These are phyloP conservation scores for Inga leiocalycina DNA, from an alignment of 306 rosid genomes.

Conservation along the genomic window DNA sequence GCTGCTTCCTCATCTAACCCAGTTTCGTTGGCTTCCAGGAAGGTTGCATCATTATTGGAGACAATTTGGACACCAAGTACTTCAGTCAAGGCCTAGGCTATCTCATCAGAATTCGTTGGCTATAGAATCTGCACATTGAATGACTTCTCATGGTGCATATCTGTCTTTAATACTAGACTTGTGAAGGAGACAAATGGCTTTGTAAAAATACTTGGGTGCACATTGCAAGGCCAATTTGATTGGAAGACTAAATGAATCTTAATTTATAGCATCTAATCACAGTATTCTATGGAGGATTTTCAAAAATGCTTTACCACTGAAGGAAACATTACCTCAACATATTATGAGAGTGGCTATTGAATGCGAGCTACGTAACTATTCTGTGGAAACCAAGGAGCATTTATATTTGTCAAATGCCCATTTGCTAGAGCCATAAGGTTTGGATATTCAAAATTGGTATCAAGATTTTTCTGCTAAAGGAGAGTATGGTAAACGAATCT, in stretches of 20 bases:
- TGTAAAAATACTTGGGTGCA: not conserved
- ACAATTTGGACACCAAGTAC: too few species aligned
- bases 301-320: not conserved
- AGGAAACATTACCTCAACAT: not conserved
- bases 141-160: too few species aligned
- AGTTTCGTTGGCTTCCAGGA: too few species aligned
- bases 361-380: not conserved
- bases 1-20: too few species aligned
- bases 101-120: too few species aligned
- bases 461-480: not conserved
- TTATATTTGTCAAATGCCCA: not conserved
- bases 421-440: not conserved
- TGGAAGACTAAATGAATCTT: not conserved
- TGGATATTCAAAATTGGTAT: too few species aligned
- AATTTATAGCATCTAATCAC: not conserved
- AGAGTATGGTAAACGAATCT: not conserved
- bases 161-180: not conserved
- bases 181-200: not conserved
- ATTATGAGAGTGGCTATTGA: too few species aligned
- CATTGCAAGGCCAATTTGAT: too few species aligned
- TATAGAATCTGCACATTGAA: too few species aligned
- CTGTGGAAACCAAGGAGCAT: not conserved
- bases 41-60: too few species aligned
- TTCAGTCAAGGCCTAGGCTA: too few species aligned
- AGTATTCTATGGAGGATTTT: not conserved